Percentiles rank a stretch among this genome's conserved stretches.
Evolutionary conservation across 495 filamentous ascomycete species (phyloP).

Genomic region (Saxispiralis lemnorum): DNA sequence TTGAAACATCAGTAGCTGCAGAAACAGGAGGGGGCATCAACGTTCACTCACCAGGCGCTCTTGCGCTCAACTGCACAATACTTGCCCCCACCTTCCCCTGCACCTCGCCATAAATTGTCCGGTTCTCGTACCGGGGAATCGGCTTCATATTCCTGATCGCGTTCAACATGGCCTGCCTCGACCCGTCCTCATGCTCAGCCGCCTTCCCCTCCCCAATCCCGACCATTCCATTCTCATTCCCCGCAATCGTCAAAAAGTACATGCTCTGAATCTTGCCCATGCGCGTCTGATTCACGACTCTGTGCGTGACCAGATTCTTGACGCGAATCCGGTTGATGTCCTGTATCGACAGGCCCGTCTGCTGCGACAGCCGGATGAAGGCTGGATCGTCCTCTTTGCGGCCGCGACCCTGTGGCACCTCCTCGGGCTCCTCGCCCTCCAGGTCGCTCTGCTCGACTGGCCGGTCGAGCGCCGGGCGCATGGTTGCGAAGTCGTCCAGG

Average conservation of each 20-base stretch:
- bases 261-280: conserved; percentile 70
- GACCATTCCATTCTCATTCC: conserved; percentile 67
- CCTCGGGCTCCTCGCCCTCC: conserved; percentile 14
- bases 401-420: conserved; percentile 10
- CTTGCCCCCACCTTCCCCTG: conserved; percentile 58
- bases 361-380: conserved; percentile 41
- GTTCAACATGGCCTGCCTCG: conserved; percentile 46
- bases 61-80: conserved; percentile 51
- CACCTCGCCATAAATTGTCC: conserved; percentile 80
- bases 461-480: conserved; percentile 40
- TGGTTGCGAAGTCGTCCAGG: conserved; percentile 65
- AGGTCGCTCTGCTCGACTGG: conserved; percentile 27
- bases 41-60: conserved; percentile 62
- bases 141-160: conserved; percentile 79
- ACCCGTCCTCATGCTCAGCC: conserved; percentile 46
- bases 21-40: background rate
- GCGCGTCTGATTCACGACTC: conserved; percentile 82
- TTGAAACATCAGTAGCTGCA: conserved; percentile 20
- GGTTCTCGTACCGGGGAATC: conserved; percentile 68
- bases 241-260: conserved; percentile 59
- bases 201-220: conserved; percentile 83
- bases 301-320: conserved; percentile 51
- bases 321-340: conserved; percentile 37
- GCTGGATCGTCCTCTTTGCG: conserved; percentile 30
- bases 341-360: conserved; percentile 45